phyloP scores from a whole-genome alignment of 805 yeast species.

The Saccharomycopsis oosterbeekiorum region DNA sequence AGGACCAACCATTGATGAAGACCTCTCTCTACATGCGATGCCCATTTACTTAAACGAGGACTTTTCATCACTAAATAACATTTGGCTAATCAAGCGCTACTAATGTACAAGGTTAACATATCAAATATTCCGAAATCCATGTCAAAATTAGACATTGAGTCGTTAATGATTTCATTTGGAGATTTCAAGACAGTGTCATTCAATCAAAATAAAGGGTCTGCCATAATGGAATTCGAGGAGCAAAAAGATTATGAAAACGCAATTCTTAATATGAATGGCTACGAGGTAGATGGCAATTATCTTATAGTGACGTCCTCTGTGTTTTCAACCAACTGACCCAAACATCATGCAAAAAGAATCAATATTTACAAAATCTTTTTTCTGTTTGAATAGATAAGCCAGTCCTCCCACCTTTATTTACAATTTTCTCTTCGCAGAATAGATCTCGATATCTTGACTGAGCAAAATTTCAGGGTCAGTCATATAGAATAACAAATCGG shows the following conservation, averaged over 20 bases:
- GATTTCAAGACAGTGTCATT: slow-evolving; percentile 1
- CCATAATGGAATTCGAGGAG: slow-evolving; percentile 5
- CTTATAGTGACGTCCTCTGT: slow-evolving; percentile 4
- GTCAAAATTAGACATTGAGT: slow-evolving; percentile 3
- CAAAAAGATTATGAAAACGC: slow-evolving; percentile 10
- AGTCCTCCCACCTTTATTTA: no score
- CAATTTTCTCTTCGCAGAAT: no score
- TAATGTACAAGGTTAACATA: background rate
- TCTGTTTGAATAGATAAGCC: no score
- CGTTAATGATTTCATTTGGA: slow-evolving; percentile 15
- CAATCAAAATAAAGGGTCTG: background rate
- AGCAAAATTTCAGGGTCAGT: no score
- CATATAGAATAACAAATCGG: no score
- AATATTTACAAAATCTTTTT: no score
- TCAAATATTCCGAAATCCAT: slow-evolving; percentile 11
- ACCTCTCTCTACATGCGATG: no score
- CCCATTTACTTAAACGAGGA: background rate
- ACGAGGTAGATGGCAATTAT: slow-evolving; percentile 7
- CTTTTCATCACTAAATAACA: background rate
- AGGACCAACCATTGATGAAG: no score
- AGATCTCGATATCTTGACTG: no score
- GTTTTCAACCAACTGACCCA: background rate
- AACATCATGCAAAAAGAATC: no score
- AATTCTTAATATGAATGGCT: slow-evolving; percentile 11
- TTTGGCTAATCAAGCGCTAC: background rate